Evolutionary conservation across 2,329 filamentous ascomycete species (phyloP), one percentile per base, ranked within the genome.

Genomic region (Cercospora beticola): DNA sequence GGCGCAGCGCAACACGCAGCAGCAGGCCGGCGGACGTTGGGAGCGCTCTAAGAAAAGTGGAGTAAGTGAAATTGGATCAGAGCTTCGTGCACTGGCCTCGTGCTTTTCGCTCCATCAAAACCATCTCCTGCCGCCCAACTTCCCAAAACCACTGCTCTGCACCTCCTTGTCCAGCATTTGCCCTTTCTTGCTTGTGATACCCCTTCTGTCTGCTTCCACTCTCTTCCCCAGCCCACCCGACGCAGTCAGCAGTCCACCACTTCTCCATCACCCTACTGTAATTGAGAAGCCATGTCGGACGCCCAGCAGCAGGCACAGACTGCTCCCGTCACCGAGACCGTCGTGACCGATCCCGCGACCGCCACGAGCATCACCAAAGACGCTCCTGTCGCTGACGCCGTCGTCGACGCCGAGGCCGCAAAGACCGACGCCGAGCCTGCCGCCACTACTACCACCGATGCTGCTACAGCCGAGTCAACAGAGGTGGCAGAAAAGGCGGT

Each of bases 401-500:
- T 71, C 43, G 70, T 70, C 14, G 70, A 71, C 56, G 80, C 82
- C 72, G 83, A 83, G 77, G 79, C 78, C 72, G 81, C 82, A 65
- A 79, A 68, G 52, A 70, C 68, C 18, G 71, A 73, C 62, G 72
- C 85, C 33, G 70, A 71, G 49, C 56, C 57, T 9, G 64, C 40
- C 16, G 66, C 54, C 33, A 49, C 71, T 30, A 58, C 69, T 8
- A 59, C 40, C 69, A 54, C 76, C 56, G 75, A 76, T 68, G 72
- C 81, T 36, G 75, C 78, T 67, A 77, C 81, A 70, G 74, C 81
- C 82, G 81, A 80, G 68, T 77, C 76, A 61, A 88, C 77, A 31
- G 76, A 74, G 16, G 80, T 81, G 67, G 77, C 79, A 68, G 81
- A 83, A 76, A 83, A 84, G 79, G 80, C 81, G 69, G 78, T 80